These are phyloP conservation scores for Terfezia claveryi DNA, from an alignment of 495 filamentous ascomycete genomes.

Conservation along the genomic window DNA sequence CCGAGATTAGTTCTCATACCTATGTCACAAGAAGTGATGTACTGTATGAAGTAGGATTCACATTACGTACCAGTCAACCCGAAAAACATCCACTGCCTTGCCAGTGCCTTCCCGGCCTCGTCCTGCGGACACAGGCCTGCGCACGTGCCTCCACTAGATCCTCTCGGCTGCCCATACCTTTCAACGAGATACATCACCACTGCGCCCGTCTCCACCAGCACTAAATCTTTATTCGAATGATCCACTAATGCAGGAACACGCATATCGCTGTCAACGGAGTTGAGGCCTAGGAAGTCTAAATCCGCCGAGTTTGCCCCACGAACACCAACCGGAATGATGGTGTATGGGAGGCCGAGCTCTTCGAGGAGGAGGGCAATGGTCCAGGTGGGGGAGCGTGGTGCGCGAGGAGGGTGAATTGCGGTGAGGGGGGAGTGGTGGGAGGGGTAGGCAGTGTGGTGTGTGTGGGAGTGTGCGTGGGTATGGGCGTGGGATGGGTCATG, in stretches of 20 bases:
- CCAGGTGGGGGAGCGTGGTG: background rate
- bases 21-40: background rate
- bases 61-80: background rate
- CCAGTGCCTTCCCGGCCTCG: background rate
- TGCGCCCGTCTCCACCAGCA: background rate
- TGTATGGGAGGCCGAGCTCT: background rate
- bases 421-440: background rate
- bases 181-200: background rate
- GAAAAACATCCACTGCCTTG: background rate
- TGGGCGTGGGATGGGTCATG: too few species aligned
- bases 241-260: background rate
- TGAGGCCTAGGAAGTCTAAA: background rate
- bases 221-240: background rate
- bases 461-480: too few species aligned
- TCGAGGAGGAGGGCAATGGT: background rate
- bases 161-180: background rate
- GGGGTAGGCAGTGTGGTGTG: too few species aligned
- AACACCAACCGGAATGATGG: background rate
- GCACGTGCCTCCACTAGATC: too few species aligned
- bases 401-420: background rate
- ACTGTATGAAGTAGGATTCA: background rate
- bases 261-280: background rate
- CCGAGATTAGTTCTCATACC: background rate
- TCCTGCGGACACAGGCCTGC: background rate
- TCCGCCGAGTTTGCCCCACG: background rate